Evolutionary conservation across 139 green algal species (phyloP), one percentile per base, ranked within the genome.

Genomic region (Chlamydomonas sp.): DNA sequence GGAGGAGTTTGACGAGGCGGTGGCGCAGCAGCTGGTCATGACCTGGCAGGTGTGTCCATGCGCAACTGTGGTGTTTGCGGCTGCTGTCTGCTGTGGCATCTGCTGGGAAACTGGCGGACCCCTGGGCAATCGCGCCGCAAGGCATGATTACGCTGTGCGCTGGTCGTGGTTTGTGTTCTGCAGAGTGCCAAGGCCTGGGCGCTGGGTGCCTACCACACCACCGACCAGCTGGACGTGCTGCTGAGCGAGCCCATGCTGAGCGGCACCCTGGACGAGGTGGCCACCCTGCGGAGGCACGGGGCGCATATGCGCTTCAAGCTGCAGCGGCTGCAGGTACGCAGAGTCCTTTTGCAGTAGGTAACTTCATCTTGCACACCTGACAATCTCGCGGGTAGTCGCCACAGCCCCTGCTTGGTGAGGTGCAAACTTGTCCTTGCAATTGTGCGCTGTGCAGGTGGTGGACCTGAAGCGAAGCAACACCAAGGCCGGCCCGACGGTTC

Each of bases 121-220:
- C 6, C n/a, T 83, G 63, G 4, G 14, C 67, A 20, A 18, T 73
- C 67, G 67, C 9, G 12, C 18, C 67, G 67, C 20, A 4, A 6
- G 2, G 17, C 49, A 18, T 14, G 69, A 2, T 7, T 6, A 57
- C 5, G 31, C 31, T 49, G 31, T 49, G 31, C 31, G 31, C 31
- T 49, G 31, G 31, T 49, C 31, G 31, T 49, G 31, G 31, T 49
- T 49, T 49, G 31, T 49, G 31, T 49, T 49, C n/a, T n/a, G 80
- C 91, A 97, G 94, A 85, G 68, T 9, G 93, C 90, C 10, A 97
- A 97, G 88, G 87, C 92, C 10, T 77, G 84, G n/a, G 95, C 91
- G 1, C 88, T 97, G 88, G 95, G 95, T 0, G 88, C 94, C 0
- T 57, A 78, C 12, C 90, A 96, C 72, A 76, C 88, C 7, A 85